Base-by-base conservation (phyloP, 2,329 filamentous ascomycete species). In the Ophiosphaerella herpotricha region DNA sequence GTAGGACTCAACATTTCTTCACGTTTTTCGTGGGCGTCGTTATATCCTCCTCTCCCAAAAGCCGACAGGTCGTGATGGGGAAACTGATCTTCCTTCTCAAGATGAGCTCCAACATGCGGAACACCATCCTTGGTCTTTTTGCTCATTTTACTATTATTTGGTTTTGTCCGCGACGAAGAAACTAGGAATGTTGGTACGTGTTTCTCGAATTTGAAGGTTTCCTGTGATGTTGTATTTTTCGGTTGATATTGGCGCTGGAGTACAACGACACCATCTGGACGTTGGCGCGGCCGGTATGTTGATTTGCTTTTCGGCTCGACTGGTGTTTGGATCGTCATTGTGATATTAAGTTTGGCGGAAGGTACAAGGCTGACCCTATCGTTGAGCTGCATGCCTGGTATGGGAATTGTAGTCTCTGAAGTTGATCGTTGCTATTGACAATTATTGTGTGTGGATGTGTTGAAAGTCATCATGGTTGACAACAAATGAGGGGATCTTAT, bases 211-310 rank as follows among this genome's bases (percentile, higher is more conserved):
- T 37, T 40, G 2, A 18, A 37, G 8, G 24, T n/a, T 41, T 46
- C 21, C 21, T 16, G 35, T 29, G 45, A 31, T 14, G 32, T 18
- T 21, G 45, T 40, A 31, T 11, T 18, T 13, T 46, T 31, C 9
- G 57, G 55, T 23, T 37, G 47, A 39, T 61, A 63, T 12, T 43
- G 54, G 21, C 58, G 61, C 29, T 43, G 39, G 8, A 61, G 57
- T 18, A 60, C 50, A 12, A 64, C 46, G 18, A 63, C 48, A 7
- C 60, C 58, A 42, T 60, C 60, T 3, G 55, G 42, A 8, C 56
- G 58, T 21, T 55, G 32, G 18, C 58, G 32, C 2, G 50, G 50
- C 13, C 53, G 51, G 40, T 58, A 55, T 24, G 49, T 55, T 16
- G 49, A 39, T 8, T 36, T 29, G 29, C 37, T 45, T 38, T 48